Percentiles rank a stretch among this genome's conserved stretches.
These are phyloP conservation scores for Toxoplasma gondii DNA, from an alignment of 169 alveolate species.

Conservation along the genomic window DNA sequence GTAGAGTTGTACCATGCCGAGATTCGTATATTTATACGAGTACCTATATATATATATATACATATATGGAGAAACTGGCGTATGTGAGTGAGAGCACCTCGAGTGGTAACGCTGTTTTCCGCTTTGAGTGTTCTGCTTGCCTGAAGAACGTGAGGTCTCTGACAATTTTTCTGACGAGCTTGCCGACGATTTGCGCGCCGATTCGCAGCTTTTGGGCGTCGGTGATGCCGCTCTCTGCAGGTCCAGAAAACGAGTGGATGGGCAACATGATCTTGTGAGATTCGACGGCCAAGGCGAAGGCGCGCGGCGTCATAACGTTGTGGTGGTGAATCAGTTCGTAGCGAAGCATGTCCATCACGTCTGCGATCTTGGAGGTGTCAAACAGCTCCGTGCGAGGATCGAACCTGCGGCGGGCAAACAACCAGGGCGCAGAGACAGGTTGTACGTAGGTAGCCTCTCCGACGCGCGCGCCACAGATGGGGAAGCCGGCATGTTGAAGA, in stretches of 20 bases:
- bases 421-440: no score
- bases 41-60: no score
- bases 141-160: slow-evolving; percentile 82
- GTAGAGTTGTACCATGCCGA: no score
- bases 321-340: slow-evolving; percentile 87
- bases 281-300: background rate
- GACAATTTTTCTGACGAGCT: slow-evolving; percentile 78
- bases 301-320: slow-evolving; percentile 21
- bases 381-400: slow-evolving; percentile 52
- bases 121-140: background rate
- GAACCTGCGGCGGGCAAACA: background rate
- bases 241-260: slow-evolving; percentile 2
- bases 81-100: no score
- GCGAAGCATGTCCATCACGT: slow-evolving; percentile 83
- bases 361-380: slow-evolving; percentile 86
- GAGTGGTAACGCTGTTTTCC: no score
- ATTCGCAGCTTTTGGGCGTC: slow-evolving; percentile 77
- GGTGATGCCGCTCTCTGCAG: slow-evolving; percentile 37
- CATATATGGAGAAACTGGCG: no score
- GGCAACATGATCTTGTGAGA: slow-evolving; percentile 7
- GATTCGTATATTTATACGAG: no score
- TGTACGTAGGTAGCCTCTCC: no score
- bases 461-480: no score
- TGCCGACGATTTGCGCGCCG: slow-evolving; percentile 83
- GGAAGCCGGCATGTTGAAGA: no score